Percentiles rank a stretch among this genome's conserved stretches.
These are phyloP conservation scores for Coemansia sp. DNA, from an alignment of 192 early-diverging fungal species.

Conservation along the genomic window DNA sequence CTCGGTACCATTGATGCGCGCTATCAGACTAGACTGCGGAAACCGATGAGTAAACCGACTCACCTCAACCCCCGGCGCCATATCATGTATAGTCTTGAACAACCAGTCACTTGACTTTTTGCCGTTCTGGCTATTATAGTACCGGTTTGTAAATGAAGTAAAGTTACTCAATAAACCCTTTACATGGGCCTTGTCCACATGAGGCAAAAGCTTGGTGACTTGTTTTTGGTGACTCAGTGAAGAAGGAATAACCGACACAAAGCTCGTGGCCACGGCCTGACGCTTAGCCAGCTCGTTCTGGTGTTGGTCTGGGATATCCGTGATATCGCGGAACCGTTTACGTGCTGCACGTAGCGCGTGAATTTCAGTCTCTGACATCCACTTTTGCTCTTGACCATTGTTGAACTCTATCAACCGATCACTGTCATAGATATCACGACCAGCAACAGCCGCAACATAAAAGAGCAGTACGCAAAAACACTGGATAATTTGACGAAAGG, in stretches of 20 bases:
- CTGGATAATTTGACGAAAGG: too few species aligned
- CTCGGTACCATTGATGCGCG: conserved; percentile 5
- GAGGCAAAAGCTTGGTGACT: conserved; percentile 54
- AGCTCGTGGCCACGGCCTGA: too few species aligned
- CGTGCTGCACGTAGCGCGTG: not conserved
- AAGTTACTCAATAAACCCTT: conserved; percentile 62
- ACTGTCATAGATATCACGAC: not conserved
- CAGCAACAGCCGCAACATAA: not conserved
- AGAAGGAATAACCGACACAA: conserved; percentile 22
- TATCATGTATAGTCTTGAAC: conserved; percentile 38
- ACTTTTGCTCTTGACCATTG: conserved; percentile 1
- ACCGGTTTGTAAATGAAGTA: conserved; percentile 74
- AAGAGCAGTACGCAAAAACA: too few species aligned
- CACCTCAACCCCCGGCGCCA: conserved; percentile 4
- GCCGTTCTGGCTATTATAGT: conserved; percentile 69
- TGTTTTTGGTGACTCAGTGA: conserved; percentile 47
- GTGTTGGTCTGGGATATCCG: not conserved
- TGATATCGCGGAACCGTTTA: conserved; percentile 16
- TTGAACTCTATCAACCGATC: conserved; percentile 5
- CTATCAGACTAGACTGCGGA: conserved; percentile 21
- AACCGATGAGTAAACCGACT: conserved; percentile 9
- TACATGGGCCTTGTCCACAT: conserved; percentile 59
- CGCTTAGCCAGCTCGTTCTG: not conserved
- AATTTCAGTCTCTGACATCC: conserved; percentile 7
- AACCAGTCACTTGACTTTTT: conserved; percentile 62